Conservation (phyloP, 177 flowering plant species). For the Vitis hybrid region DNA sequence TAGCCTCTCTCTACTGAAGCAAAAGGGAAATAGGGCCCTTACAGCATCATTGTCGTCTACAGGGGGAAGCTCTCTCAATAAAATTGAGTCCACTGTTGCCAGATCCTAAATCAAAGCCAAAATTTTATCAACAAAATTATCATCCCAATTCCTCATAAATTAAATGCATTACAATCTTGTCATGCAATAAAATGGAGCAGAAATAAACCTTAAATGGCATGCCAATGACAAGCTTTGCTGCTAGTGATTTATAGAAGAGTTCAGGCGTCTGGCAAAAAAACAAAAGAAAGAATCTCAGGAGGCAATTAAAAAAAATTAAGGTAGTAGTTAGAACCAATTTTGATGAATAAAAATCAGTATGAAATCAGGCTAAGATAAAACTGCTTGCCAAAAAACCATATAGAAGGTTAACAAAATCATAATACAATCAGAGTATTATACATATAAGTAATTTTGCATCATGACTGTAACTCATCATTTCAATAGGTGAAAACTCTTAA, state of each 20-base stretch:
- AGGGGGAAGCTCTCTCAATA: conserved; percentile 87
- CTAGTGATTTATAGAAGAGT: conserved; percentile 81
- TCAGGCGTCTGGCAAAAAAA: conserved; percentile 66
- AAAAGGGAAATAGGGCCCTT: conserved; percentile 24
- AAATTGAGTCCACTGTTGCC: conserved; percentile 93
- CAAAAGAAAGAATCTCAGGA: conserved; percentile 1
- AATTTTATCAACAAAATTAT: conserved; percentile 5
- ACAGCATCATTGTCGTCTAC: conserved; percentile 77
- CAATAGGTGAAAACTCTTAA: too few relatives aligned
- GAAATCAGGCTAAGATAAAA: too few relatives aligned
- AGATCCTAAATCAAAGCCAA: conserved; percentile 61
- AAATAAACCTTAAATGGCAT: conserved; percentile 93
- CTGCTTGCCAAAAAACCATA: not conserved
- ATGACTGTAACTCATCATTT: too few relatives aligned
- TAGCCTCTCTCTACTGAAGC: not conserved
- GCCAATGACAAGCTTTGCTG: conserved; percentile 91
- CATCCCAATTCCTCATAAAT: not conserved
- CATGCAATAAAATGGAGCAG: not conserved
- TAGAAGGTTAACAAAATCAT: not conserved
- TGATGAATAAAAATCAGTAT: too few relatives aligned
- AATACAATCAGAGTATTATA: not conserved
- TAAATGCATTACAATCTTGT: not conserved
- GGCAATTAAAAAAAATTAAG: not conserved
- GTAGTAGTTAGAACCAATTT: not conserved
- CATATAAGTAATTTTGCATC: not conserved